Conservation (phyloP, 2,329 filamentous ascomycete genomes). For the Penicillium sclerotiorum region DNA sequence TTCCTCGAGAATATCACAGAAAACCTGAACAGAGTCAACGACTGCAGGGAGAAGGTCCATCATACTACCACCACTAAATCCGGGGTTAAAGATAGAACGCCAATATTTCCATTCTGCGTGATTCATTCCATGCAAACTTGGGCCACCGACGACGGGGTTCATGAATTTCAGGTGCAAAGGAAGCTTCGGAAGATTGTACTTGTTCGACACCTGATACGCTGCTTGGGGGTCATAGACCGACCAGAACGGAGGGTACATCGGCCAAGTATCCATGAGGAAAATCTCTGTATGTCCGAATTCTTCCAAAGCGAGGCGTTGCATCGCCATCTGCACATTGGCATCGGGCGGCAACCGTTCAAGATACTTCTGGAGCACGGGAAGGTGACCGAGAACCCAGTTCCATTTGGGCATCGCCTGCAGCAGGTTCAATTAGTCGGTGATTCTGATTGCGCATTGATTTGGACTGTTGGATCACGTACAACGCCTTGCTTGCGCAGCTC, state of each 20-base stretch:
- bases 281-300: background rate
- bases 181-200: background rate
- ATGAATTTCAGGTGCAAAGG: background rate
- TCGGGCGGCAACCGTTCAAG: background rate
- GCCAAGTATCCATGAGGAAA: slow-evolving; percentile 1
- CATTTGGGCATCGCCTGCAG: slow-evolving; percentile 3
- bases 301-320: background rate
- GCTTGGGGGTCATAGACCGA: background rate
- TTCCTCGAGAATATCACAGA: background rate
- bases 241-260: background rate
- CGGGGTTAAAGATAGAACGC: background rate
- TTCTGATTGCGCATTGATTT: no score
- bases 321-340: background rate
- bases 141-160: background rate
- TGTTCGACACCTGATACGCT: background rate
- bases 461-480: background rate
- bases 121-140: background rate
- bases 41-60: slow-evolving; percentile 1
- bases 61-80: slow-evolving; percentile 2
- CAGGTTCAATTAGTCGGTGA: no score
- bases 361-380: slow-evolving; percentile 1
- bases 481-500: slow-evolving; percentile 1
- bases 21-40: background rate
- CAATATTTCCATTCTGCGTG: background rate
- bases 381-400: slow-evolving; percentile 3